Base-by-base conservation (phyloP, 306 rosid genomes). In the Ochetophila trinervis region DNA sequence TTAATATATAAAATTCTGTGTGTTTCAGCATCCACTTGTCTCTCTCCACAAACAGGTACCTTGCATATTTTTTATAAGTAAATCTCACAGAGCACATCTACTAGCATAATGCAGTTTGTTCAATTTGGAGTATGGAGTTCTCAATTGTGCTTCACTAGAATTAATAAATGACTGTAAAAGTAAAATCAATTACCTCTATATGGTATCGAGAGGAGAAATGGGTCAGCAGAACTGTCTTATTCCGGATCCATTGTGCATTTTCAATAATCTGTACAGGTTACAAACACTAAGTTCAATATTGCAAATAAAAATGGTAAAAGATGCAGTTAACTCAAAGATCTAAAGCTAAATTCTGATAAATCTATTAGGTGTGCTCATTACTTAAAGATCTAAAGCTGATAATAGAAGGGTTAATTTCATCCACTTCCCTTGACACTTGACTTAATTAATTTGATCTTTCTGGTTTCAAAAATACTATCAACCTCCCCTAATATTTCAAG, bases 131-230 rank as follows among this genome's bases (percentile, higher is more conserved):
- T 27, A 1, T 27, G 32, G 32, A 27, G 2, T 27, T 2, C 32
- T 27, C 32, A 2, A 27, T 27, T 27, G 4, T 27, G 4, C 4
- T 27, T 1, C 32, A 27, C 32, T 8, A 51, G 8, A 16, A 53
- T 9, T 34, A 35, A 19, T 13, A 17, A 14, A 30, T 6, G 61
- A 21, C 40, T 13, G 37, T 59, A 68, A 3, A 37, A 69, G 53
- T 15, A 34, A n/a, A n/a, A 66, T 36, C 32, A 23, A 59, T 80
- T 82, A 93, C 98, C 98, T 87, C 98, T 68, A 87, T 4, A 71
- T 63, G 87, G 77, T 93, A 93, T 70, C 98, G 85, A 19, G 98
- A 81, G 22, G 98, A 93, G 81, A 93, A 93, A 86, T 89, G 98
- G 58, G 98, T 93, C 76, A 93, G 80, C 52, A 93, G 54, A 84